phyloP scores from a whole-genome alignment of 2,329 filamentous ascomycete genomes.

The Colletotrichum graminicola region DNA sequence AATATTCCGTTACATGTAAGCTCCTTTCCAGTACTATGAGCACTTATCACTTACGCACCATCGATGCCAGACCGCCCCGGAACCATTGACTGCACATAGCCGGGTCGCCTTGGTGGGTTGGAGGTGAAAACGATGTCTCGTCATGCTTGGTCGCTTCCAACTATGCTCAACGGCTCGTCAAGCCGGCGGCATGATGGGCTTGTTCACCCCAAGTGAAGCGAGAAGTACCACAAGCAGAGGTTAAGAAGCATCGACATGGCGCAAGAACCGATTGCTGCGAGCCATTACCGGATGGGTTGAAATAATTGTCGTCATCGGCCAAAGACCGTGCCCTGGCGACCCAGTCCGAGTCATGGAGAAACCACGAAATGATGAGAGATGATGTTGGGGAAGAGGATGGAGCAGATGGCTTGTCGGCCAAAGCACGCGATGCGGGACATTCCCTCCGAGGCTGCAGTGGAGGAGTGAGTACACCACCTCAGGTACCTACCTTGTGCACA shows the following conservation, averaged over 20 bases:
- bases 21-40: background rate
- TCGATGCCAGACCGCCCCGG: background rate
- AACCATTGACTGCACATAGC: no score
- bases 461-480: background rate
- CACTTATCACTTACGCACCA: background rate
- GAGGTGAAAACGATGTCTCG: background rate
- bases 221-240: background rate
- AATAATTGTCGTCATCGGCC: background rate
- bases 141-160: background rate
- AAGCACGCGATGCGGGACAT: slow-evolving; percentile 26
- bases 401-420: background rate
- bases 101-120: no score
- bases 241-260: background rate
- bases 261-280: background rate
- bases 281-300: background rate
- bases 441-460: slow-evolving; percentile 20
- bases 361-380: background rate
- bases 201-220: no score
- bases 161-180: background rate
- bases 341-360: no score
- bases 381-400: background rate
- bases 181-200: background rate
- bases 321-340: background rate
- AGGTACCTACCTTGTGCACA: no score
- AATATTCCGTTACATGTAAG: background rate